These are phyloP conservation scores for Thalia dealbata DNA, from an alignment of 176 grass and related monocot genomes.

Conservation along the genomic window DNA sequence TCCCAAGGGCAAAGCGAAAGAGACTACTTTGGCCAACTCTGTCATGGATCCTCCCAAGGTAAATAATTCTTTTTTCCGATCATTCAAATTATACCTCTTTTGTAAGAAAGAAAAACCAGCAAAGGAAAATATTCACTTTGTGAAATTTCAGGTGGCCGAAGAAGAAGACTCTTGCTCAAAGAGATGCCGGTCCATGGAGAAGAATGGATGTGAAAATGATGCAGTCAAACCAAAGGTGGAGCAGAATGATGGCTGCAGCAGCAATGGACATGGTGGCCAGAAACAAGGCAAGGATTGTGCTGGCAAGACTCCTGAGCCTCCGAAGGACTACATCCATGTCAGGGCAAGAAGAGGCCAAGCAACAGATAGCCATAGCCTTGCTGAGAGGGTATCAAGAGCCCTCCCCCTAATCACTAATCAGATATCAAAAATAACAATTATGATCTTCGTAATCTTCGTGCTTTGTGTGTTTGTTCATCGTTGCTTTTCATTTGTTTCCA, in stretches of 20 bases:
- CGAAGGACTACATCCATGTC: conserved; percentile 88
- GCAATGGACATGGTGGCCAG: conserved; percentile 45
- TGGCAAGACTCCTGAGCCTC: conserved; percentile 44
- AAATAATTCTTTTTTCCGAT: conserved; percentile 26
- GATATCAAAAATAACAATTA: background rate
- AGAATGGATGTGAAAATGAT: conserved; percentile 45
- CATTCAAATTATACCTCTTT: background rate
- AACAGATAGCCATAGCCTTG: conserved; percentile 95
- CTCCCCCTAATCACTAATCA: too few relatives aligned
- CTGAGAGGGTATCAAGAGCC: conserved; percentile 67
- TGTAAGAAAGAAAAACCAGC: background rate
- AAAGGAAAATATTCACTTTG: conserved; percentile 12
- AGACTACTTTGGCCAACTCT: conserved; percentile 25
- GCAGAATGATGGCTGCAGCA: conserved; percentile 47
- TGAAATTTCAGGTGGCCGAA: conserved; percentile 28
- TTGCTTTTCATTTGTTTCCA: background rate
- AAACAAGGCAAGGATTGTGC: conserved; percentile 54
- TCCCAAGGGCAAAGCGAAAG: conserved; percentile 81
- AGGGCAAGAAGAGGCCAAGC: conserved; percentile 85
- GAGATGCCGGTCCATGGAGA: conserved; percentile 54
- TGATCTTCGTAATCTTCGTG: background rate
- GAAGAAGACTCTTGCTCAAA: conserved; percentile 45
- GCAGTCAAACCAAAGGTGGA: conserved; percentile 51
- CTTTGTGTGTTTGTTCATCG: background rate
- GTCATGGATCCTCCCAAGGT: conserved; percentile 56